Base-by-base conservation (phyloP, 2,329 filamentous ascomycete genomes). In the Penicillium sp. region DNA sequence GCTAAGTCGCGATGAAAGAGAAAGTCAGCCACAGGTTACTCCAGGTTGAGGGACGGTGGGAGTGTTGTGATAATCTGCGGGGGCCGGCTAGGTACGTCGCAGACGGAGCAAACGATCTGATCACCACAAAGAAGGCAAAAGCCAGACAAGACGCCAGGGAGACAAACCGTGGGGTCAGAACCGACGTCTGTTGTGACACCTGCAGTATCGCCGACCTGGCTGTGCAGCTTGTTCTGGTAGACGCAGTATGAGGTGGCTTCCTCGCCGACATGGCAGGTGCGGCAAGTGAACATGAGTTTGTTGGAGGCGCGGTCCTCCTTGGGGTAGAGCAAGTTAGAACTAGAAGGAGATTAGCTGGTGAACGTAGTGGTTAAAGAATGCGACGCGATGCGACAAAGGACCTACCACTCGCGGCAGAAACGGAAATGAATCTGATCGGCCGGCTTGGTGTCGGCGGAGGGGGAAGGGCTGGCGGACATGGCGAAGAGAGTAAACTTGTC, bases 161-260 rank as follows among this genome's bases (percentile, higher is more conserved):
- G 52, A 96, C 93, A 84, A 88, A 99, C 93, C 86, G 95, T 99
- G 76, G 94, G 94, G 83, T 99, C 94, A 69, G 90, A 92, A 70
- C 88, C 91, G 68, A 99, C 92, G 77, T 99, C 95, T 75, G 96
- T 91, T 56, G 93, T 97, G 66, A 97, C 93, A 77, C 95, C 94
- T 52, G 94, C 93, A 33, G 93, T 97, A 77, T 97, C 94, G 67
- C 92, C 91, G 21, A 93, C 89, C 54, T 90, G 89, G 70, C 88
- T 95, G 76, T 91, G 91, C 66, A 99, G 86, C 63, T 93, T 85
- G 75, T 97, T 96, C 73, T 95, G 90, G 80, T 94, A 99, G 68
- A 97, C 91, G 75, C 94, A 97, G 55, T 90, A 87, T 18, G 91
- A 93, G 55, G 85, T 85, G 26, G 93, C 92, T 58, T 88, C 85